These are phyloP conservation scores for Hydnomerulius pinastri DNA, from an alignment of 768 basidiomycete species.

Conservation along the genomic window DNA sequence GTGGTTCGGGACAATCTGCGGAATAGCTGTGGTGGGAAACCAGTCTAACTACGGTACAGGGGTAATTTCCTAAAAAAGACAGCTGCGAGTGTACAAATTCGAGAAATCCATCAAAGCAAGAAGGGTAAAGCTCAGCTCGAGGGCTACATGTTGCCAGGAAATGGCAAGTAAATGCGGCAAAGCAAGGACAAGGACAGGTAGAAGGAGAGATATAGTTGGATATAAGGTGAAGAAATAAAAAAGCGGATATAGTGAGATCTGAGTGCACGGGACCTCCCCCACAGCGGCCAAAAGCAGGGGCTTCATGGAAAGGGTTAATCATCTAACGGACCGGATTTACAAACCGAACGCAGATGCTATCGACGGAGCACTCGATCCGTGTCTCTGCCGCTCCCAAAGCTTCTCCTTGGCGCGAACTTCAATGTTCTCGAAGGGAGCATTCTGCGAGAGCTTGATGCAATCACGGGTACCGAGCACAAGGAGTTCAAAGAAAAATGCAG, in stretches of 20 bases:
- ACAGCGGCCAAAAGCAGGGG: too few species aligned
- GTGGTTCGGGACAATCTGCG: too few species aligned
- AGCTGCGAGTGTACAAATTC: slow-evolving; percentile 3
- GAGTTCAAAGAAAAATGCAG: slow-evolving; percentile 97
- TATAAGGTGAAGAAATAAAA: slow-evolving; percentile 18
- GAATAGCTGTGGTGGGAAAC: too few species aligned
- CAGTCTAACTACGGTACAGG: too few species aligned
- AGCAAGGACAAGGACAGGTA: neutral
- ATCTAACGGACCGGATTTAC: slow-evolving; percentile 17
- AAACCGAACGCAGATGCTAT: slow-evolving; percentile 45
- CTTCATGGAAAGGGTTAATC: neutral
- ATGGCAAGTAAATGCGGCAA: neutral
- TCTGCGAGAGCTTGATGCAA: slow-evolving; percentile 80
- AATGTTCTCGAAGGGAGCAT: slow-evolving; percentile 81
- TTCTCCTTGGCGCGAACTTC: slow-evolving; percentile 78
- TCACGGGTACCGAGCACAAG: slow-evolving; percentile 93
- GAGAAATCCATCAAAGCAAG: neutral
- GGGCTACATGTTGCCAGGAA: slow-evolving; percentile 10
- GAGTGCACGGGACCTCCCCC: too few species aligned
- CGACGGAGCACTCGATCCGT: slow-evolving; percentile 46
- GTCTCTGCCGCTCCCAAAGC: slow-evolving; percentile 76
- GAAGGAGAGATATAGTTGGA: too few species aligned
- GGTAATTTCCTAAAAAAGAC: too few species aligned
- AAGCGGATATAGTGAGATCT: too few species aligned
- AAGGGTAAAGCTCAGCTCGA: too few species aligned